Base-by-base conservation (phyloP, 257 asterid genomes). In the Forsythia viridissima region DNA sequence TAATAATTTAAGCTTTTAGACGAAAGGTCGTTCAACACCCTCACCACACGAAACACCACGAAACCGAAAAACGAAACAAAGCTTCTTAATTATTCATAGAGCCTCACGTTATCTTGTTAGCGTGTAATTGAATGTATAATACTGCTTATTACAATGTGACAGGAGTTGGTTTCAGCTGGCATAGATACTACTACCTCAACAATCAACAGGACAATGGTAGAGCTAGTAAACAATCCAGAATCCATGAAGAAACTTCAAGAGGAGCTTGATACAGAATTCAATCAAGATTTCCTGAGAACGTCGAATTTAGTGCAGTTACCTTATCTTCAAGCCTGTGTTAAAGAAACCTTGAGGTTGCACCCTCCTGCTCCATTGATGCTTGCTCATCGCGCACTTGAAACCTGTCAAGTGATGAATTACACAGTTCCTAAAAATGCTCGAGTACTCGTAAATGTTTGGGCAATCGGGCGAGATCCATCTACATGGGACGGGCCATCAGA, bases 321-420 rank as follows among this genome's bases (percentile, higher is more conserved):
- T 15, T 89, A 85, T 70, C 83, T 85, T 21, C 80, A 84, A 46
- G 90, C 91, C 2, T 82, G 88, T 63, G 51, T 84, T 15, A 84
- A 82, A 76, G 91, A 89, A 79, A 82, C 91, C 13, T 80, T 84
- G n/a, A 68, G 91, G 79, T 61, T 87, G 79, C 93, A 89, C 79
- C 90, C 91, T 48, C 91, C 88, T 8, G 88, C 85, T 1, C 90
- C 91, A 11, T 42, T 85, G 3, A 15, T 84, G 65, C 84, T 87
- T 30, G 72, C 86, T 52, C 88, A 77, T 57, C 80, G 80, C 4
- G 91, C 89, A 39, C 39, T 21, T 0, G 81, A 79, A 57, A 43
- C 83, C n/a, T 87, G 89, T 77, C 81, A 46, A 71, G 74, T 86
- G 20, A 84, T 85, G 86, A 72, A 36, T 59, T 77, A 81, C 57